Base-by-base conservation (phyloP, 2,329 filamentous ascomycete genomes). In the Albophoma yamanashiensis region DNA sequence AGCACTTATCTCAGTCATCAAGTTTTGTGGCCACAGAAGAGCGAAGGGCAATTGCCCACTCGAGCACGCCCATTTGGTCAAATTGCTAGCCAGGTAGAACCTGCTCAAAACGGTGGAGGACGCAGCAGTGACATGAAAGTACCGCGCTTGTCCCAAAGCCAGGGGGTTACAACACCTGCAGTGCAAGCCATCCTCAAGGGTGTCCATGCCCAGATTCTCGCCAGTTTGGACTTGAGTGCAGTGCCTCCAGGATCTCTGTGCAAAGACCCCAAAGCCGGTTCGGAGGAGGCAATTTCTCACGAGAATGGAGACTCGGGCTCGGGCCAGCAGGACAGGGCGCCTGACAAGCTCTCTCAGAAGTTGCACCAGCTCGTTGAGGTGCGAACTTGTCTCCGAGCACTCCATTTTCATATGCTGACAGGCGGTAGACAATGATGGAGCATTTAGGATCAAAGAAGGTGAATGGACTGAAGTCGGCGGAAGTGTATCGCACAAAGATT, bases 321-420 rank as follows among this genome's bases (percentile, higher is more conserved):
- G 22, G 40, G 17, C 17, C 34, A 36, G 43, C 31, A 38, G 17
- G 20, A 8, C 6, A 25, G 7, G 11, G 4, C 52, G n/a, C n/a
- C 39, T 1, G 59, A 60, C 17, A 36, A 31, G 12, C 22, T 63
- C 15, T 36, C 52, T 11, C 55, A 57, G 20, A 45, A 60, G 7
- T 15, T 71, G 12, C 64, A 70, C 40, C 60, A 43, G 12, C 50
- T 68, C 20, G 63, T 70, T 20, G 63, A 68, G 50, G 70, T 72
- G 62, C 62, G 67, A 63, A 22, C 7, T 20, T 34, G 5, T n/a
- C 15, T 8, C n/a, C 5, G 2, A 17, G 9, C n/a, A 3, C 15
- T n/a, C 34, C 12, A n/a, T 17, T 6, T 25, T 1, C 17, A 17
- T 34, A 4, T n/a, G 31, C 61, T 63, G 39, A 61, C 58, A 22